phyloP scores from a whole-genome alignment of 257 asterid genomes.

The Ocimum tenuiflorum region DNA sequence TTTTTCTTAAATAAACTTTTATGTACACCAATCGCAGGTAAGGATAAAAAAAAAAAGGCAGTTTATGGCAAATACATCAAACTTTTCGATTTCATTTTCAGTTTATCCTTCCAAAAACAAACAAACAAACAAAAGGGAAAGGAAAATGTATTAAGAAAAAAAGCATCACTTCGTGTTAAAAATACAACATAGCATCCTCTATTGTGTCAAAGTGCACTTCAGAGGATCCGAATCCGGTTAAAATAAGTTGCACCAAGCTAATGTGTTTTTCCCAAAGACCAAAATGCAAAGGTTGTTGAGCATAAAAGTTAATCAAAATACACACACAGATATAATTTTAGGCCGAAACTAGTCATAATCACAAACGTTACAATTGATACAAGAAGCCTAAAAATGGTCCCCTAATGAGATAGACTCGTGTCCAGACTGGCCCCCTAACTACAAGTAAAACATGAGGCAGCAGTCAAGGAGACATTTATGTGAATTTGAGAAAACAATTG shows the following conservation, averaged over 20 bases:
- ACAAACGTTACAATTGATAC: slow-evolving; percentile 7
- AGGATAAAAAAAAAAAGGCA: too few species aligned
- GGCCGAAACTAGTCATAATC: slow-evolving; percentile 16
- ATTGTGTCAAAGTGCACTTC: neutral
- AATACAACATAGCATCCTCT: neutral
- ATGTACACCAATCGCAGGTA: too few species aligned
- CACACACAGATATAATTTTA: neutral
- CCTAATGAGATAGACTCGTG: slow-evolving; percentile 1
- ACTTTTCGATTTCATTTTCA: neutral
- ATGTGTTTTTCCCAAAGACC: neutral
- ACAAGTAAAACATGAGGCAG: slow-evolving; percentile 1
- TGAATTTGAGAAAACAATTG: neutral
- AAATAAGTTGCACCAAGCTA: too few species aligned
- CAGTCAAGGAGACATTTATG: slow-evolving; percentile 25
- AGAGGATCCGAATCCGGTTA: too few species aligned
- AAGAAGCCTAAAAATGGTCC: slow-evolving; percentile 21
- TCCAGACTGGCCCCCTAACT: slow-evolving; percentile 13
- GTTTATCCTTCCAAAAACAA: neutral
- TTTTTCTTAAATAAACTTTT: too few species aligned
- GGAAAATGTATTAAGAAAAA: neutral
- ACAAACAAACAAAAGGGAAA: neutral
- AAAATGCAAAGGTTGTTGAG: neutral
- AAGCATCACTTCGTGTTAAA: neutral
- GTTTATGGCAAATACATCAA: neutral
- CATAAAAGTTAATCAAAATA: neutral